Evolutionary conservation across 2,329 filamentous ascomycete genomes (phyloP), one percentile per base, ranked within the genome.

Genomic region (Colletotrichum godetiae): DNA sequence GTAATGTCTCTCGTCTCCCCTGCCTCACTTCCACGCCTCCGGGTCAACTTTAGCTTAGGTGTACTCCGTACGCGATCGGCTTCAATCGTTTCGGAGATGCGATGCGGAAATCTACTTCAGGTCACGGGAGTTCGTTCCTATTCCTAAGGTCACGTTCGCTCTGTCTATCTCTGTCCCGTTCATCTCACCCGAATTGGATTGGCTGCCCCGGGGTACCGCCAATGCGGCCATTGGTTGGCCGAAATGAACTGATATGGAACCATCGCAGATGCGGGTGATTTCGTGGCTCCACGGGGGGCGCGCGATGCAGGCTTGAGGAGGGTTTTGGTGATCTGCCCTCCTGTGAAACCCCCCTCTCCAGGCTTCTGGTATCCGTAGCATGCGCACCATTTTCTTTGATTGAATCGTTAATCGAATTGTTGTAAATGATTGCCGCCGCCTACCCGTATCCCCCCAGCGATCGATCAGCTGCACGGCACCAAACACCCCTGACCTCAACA

Each of bases 151-250:
- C 42, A 49, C 42, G 24, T 33, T 57, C 8, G 11, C 27, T 27
- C 11, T n/a, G n/a, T 31, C 15, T 42, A 35, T n/a, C 35, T 61
- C 24, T 27, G 27, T 27, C 27, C 4, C 27, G 27, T 27, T 4
- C 2, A 27, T 35, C 53, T 33, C 31, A 11, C 37, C 52, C 55
- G 58, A 37, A 59, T 29, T 29, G 58, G 60, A 52, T 64, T 63
- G 59, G 37, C 53, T 53, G 52, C 22, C 31, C 64, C 70, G 42
- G 27, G 27, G 60, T 42, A 35, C 71, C 53, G 49, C 61, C 57
- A 63, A 73, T 66, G 61, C 49, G 37, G 71, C 71, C 71, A 73
- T 67, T 72, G 71, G 61, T 58, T 67, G 52, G 67, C 67, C 15
- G 42, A 57, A 72, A 72, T 73, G 71, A 63, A 49, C 67, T 66